phyloP scores from a whole-genome alignment of 2,329 filamentous ascomycete genomes.

The Trichoderma sp. region DNA sequence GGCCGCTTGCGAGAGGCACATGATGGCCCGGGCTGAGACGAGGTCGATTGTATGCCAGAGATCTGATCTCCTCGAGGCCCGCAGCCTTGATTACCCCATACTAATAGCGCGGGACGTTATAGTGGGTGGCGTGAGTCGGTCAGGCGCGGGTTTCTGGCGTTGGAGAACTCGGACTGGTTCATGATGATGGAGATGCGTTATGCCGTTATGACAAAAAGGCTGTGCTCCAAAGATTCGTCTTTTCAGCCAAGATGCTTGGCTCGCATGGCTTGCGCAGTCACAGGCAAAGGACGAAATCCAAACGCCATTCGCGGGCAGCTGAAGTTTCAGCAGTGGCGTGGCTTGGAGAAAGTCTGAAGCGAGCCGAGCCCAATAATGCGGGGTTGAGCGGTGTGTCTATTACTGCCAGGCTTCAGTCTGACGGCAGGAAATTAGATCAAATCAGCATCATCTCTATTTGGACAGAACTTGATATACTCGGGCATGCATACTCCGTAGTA shows the following conservation, averaged over 20 bases:
- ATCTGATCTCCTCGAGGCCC: not conserved
- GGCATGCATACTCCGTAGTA: not conserved
- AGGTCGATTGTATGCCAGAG: not conserved
- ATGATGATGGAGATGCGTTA: not conserved
- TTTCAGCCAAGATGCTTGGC: not conserved
- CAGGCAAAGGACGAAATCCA: not conserved
- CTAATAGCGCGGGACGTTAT: not conserved
- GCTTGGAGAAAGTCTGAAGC: not conserved
- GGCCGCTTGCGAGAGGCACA: not conserved
- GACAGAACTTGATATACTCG: not conserved
- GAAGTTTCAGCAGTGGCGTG: not conserved
- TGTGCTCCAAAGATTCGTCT: not conserved
- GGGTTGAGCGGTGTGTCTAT: not conserved
- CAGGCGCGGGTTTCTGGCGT: not conserved
- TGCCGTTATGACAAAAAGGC: not conserved
- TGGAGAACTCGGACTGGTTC: not conserved
- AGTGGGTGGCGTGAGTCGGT: not conserved
- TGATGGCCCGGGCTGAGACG: not conserved
- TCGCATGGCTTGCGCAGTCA: not conserved
- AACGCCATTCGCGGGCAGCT: not conserved
- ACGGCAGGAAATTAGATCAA: not conserved
- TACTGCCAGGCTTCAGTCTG: not conserved
- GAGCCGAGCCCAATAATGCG: not conserved
- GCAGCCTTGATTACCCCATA: not conserved
- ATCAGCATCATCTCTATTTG: not conserved